A percentile compares a stretch with the other conserved stretches of the same genome.
These are phyloP conservation scores for Colletotrichum sp. DNA, from an alignment of 2,329 filamentous ascomycete species.

Conservation along the genomic window DNA sequence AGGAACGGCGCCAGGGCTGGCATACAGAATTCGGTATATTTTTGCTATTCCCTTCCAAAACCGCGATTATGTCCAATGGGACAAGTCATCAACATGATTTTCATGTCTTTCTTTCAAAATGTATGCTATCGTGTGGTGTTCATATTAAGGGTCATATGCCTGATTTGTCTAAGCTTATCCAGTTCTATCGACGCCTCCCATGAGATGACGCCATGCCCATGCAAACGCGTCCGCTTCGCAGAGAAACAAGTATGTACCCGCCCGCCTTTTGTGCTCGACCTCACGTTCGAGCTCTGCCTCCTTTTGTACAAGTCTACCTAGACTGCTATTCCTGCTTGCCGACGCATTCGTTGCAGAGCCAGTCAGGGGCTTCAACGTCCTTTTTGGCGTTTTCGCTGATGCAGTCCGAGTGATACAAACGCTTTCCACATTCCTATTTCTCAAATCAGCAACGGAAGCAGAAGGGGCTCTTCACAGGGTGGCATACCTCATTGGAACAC, in stretches of 20 bases:
- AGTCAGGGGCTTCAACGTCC: conserved; percentile 39
- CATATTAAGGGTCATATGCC: neutral
- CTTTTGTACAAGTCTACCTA: neutral
- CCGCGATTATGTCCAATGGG: neutral
- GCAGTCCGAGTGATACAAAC: conserved; percentile 56
- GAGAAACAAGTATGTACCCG: neutral
- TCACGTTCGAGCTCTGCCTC: neutral
- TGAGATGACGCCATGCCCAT: conserved; percentile 1
- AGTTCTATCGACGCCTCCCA: neutral
- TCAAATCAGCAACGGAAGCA: neutral
- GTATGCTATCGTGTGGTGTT: neutral
- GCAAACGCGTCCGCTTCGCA: conserved; percentile 10
- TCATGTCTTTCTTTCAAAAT: neutral
- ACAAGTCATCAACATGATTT: neutral
- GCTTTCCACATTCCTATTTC: conserved; percentile 43
- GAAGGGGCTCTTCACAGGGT: neutral
- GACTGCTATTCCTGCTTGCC: neutral
- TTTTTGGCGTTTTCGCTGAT: conserved; percentile 30
- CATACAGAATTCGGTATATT: neutral
- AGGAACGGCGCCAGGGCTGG: conserved; percentile 6
- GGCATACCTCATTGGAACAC: conserved; percentile 54
- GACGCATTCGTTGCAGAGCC: conserved; percentile 16
- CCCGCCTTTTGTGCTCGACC: neutral
- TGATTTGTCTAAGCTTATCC: neutral
- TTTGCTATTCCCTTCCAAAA: neutral